Evolutionary conservation across 768 basidiomycete species (phyloP), one percentile per base, ranked within the genome.

Genomic region (Hygrophorus pudorinus): DNA sequence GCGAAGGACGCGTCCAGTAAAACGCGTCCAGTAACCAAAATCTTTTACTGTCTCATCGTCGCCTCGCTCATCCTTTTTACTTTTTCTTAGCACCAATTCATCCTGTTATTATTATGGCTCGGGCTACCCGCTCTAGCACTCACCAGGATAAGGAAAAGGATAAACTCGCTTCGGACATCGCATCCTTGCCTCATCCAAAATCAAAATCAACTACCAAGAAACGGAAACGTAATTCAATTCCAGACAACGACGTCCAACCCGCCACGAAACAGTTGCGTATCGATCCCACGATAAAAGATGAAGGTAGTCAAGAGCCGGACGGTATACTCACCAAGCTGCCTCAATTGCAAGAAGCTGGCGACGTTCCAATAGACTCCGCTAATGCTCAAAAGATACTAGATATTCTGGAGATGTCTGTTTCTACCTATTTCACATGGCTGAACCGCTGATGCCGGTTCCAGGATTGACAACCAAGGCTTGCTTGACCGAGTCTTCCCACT

Each of bases 401-500:
- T 49, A 67, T 79, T 38, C 67, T 79, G 38, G 66, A 76, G 43
- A 58, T 63, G 77, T 78, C 42, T 48, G 75, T 65, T 12, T 38
- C 29, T 13, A 14, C 11, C 13, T 41, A 33, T 28, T 8, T 10
- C 16, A 8, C 31, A 34, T 41, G 10, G 8, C 29, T 8, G 11
- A 11, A 9, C 28, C 24, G 20, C 20, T 39, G 20, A 51, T 42
- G 50, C 53, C 35, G 30, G 5, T 48, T 38, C 16, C 56, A 85
- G 83, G 52, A 64, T 77, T 48, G 87, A 90, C 59, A 71, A 71
- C 0, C 85, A 85, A 51, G 83, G 79, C 38, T 67, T 90, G 4
- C 76, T 90, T 8, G 85, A 89, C 68, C 81, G 86, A 52, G 81
- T 85, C 50, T 82, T 84, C 56, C 76, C 79, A 30, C 64, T 79